These are phyloP conservation scores for Yamadazyma akitaensis DNA, from an alignment of 805 yeast genomes.

Conservation along the genomic window DNA sequence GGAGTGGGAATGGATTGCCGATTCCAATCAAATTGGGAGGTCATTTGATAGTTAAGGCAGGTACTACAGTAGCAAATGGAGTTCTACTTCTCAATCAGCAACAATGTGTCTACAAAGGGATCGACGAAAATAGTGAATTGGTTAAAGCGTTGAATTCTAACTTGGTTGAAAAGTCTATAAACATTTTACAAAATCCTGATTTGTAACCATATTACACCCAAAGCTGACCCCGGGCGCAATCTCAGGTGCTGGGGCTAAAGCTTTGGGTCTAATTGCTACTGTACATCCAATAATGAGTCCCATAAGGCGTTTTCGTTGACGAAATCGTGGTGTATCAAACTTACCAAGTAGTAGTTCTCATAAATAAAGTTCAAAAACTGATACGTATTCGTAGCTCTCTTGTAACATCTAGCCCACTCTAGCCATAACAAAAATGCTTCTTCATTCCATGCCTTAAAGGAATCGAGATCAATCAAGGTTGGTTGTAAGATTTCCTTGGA, in stretches of 20 bases:
- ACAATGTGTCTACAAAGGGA: constrained; percentile 32
- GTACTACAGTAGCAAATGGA: constrained; percentile 48
- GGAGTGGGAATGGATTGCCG: constrained; percentile 27
- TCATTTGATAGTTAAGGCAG: constrained; percentile 48
- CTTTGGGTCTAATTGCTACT: constrained; percentile 13
- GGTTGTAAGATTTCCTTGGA: constrained; percentile 86
- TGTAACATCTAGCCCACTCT: constrained; percentile 87
- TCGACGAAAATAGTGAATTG: constrained; percentile 22
- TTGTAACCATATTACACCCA: constrained; percentile 10
- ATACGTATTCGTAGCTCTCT: constrained; percentile 52
- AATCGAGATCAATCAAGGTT: constrained; percentile 86
- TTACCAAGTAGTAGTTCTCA: constrained; percentile 69
- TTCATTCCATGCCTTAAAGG: constrained; percentile 94
- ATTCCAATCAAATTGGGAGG: constrained; percentile 53
- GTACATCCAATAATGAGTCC: constrained; percentile 49
- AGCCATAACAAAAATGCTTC: constrained; percentile 90
- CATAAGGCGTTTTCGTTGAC: constrained; percentile 71
- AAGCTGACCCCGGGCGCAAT: neutral
- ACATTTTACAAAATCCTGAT: constrained; percentile 25
- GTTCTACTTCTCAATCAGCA: constrained; percentile 33
- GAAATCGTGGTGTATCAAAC: constrained; percentile 83
- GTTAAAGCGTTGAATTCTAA: constrained; percentile 30
- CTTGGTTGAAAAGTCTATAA: constrained; percentile 37
- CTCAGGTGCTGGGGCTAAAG: constrained; percentile 3
- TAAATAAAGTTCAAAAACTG: constrained; percentile 59